These are phyloP conservation scores for Aspergillus melleus DNA, from an alignment of 2,329 filamentous ascomycete genomes.

Conservation along the genomic window DNA sequence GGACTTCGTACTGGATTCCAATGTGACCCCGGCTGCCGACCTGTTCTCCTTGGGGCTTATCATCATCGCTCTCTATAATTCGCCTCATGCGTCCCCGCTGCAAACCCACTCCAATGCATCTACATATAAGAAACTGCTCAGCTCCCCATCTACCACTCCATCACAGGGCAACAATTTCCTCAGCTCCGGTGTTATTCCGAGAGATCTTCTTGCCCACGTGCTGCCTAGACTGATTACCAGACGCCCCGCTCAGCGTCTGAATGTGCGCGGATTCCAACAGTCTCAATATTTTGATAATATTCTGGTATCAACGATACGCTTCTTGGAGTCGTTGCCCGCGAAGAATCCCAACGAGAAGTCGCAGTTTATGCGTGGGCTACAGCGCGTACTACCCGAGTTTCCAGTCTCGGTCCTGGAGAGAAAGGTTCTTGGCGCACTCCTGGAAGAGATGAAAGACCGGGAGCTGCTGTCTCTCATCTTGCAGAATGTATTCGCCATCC, in stretches of 20 bases:
- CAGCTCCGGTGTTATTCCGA: slow-evolving; percentile 74
- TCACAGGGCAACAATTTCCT: slow-evolving; percentile 81
- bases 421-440: slow-evolving; percentile 82
- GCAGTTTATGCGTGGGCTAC: slow-evolving; percentile 85
- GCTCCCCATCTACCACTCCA: slow-evolving; percentile 74
- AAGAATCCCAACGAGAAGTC: slow-evolving; percentile 91
- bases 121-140: slow-evolving; percentile 81
- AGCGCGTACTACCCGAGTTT: slow-evolving; percentile 85
- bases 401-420: slow-evolving; percentile 92
- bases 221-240: slow-evolving; percentile 84
- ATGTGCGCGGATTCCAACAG: slow-evolving; percentile 87
- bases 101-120: slow-evolving; percentile 78
- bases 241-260: slow-evolving; percentile 81
- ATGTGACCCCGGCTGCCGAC: slow-evolving; percentile 79
- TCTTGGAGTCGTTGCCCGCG: slow-evolving; percentile 84
- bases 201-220: slow-evolving; percentile 72
- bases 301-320: slow-evolving; percentile 91
- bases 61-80: slow-evolving; percentile 88
- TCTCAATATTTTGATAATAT: slow-evolving; percentile 97
- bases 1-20: slow-evolving; percentile 90
- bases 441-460: slow-evolving; percentile 92
- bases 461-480: slow-evolving; percentile 82
- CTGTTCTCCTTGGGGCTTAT: slow-evolving; percentile 92
- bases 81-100: slow-evolving; percentile 84
- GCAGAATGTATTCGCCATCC: slow-evolving; percentile 88